Evolutionary conservation across 257 asterid species (phyloP).

Genomic region (Nyctanthes arbortristis): DNA sequence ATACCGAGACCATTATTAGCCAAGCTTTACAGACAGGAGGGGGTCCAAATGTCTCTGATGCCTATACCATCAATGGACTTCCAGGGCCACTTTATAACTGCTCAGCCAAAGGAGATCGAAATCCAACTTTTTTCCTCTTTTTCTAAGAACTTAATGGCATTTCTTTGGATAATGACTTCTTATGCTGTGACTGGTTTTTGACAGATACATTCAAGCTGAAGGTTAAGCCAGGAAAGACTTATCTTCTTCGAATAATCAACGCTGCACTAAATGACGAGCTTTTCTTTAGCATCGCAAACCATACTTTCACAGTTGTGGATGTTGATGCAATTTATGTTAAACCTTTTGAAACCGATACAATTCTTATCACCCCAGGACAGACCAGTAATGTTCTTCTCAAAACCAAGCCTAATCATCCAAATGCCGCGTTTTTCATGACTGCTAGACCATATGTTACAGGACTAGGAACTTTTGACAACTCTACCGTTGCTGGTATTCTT

Average conservation of each 20-base stretch:
- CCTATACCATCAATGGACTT: slow-evolving; percentile 49
- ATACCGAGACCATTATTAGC: slow-evolving; percentile 33
- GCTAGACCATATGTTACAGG: slow-evolving; percentile 44
- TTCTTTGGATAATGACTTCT: not conserved
- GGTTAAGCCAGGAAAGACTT: slow-evolving; percentile 34
- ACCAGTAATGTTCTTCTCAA: slow-evolving; percentile 43
- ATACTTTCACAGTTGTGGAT: slow-evolving; percentile 41
- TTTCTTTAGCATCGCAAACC: slow-evolving; percentile 52
- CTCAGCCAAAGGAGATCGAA: slow-evolving; percentile 39
- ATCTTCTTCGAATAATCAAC: slow-evolving; percentile 45
- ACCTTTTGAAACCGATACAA: slow-evolving; percentile 36
- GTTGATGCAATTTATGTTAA: slow-evolving; percentile 48
- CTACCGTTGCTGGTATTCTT: slow-evolving; percentile 35
- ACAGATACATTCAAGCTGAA: slow-evolving; percentile 42
- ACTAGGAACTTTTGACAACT: slow-evolving; percentile 44
- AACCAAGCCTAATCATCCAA: slow-evolving; percentile 29
- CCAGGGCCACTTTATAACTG: slow-evolving; percentile 50
- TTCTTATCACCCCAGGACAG: slow-evolving; percentile 45
- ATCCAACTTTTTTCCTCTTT: not conserved
- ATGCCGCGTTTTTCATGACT: slow-evolving; percentile 32
- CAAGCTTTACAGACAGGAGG: slow-evolving; percentile 44
- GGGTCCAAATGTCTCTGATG: slow-evolving; percentile 47
- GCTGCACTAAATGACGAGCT: slow-evolving; percentile 50
- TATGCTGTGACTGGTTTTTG: not conserved
- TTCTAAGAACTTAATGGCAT: not conserved